Conservation (phyloP, 108 stramenopile species). For the Aurantiochytrium sp. region DNA sequence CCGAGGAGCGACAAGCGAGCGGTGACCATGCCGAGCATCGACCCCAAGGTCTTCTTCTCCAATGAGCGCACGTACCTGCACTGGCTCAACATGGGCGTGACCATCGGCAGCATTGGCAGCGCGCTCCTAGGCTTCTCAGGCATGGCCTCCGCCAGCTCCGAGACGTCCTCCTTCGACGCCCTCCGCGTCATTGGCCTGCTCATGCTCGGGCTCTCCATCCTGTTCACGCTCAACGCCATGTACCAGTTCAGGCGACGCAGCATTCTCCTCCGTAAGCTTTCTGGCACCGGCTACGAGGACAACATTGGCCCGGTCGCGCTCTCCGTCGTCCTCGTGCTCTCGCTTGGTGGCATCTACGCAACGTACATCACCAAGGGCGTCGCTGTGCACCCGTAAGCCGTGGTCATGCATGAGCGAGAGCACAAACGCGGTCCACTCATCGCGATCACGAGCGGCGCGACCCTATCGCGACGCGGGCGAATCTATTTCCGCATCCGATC, state of each 20-base stretch:
- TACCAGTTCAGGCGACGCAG: conserved; percentile 2
- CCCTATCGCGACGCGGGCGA: too few relatives aligned
- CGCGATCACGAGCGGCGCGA: too few relatives aligned
- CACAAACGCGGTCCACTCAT: too few relatives aligned
- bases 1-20: neutral
- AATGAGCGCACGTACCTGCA: conserved; percentile 94
- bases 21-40: conserved; percentile 74
- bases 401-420: too few relatives aligned
- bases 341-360: neutral
- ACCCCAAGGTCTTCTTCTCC: conserved; percentile 95
- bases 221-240: conserved; percentile 17
- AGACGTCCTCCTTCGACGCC: neutral
- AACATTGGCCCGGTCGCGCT: neutral
- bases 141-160: conserved; percentile 19
- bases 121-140: conserved; percentile 68
- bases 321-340: neutral
- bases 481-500: too few relatives aligned
- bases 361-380: conserved; percentile 23
- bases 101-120: conserved; percentile 70
- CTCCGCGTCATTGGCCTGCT: neutral
- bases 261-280: neutral
- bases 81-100: conserved; percentile 84
- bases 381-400: neutral
- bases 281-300: conserved; percentile 28
- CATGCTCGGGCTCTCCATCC: neutral